Conservation (phyloP, 176 grass and related monocot genomes). For the Olyra latifolia region DNA sequence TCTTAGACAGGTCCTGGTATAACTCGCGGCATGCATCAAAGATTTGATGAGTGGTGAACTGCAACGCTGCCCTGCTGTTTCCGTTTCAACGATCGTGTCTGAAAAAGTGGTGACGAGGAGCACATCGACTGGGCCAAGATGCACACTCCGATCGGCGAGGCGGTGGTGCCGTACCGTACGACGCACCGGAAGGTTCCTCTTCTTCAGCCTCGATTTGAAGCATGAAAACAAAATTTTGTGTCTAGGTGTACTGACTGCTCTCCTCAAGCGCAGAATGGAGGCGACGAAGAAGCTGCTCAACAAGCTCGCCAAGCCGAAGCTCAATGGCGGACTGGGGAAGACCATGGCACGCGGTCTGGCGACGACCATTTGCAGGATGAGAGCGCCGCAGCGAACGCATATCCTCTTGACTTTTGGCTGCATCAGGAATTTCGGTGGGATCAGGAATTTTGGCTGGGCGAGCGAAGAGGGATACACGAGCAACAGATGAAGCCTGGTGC, state of each 20-base stretch:
- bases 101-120: constrained; percentile 63
- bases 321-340: constrained; percentile 87
- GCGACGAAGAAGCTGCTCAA: constrained; percentile 79
- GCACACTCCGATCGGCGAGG: constrained; percentile 80
- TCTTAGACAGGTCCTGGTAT: constrained; percentile 56
- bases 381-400: too few species aligned
- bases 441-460: too few species aligned
- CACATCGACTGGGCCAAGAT: constrained; percentile 95
- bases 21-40: background rate
- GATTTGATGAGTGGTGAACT: background rate
- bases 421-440: too few species aligned
- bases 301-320: constrained; percentile 91
- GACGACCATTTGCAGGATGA: too few species aligned
- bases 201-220: background rate
- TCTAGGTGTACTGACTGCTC: background rate
- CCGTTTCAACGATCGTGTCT: background rate
- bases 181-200: constrained; percentile 46
- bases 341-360: constrained; percentile 96
- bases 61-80: background rate
- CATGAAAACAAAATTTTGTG: background rate
- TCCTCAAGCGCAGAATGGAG: constrained; percentile 43
- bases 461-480: too few species aligned
- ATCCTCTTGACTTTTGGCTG: too few species aligned
- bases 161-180: constrained; percentile 83
- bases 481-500: too few species aligned